These are phyloP conservation scores for Yarrowia divulgata DNA, from an alignment of 805 yeast species.

Conservation along the genomic window DNA sequence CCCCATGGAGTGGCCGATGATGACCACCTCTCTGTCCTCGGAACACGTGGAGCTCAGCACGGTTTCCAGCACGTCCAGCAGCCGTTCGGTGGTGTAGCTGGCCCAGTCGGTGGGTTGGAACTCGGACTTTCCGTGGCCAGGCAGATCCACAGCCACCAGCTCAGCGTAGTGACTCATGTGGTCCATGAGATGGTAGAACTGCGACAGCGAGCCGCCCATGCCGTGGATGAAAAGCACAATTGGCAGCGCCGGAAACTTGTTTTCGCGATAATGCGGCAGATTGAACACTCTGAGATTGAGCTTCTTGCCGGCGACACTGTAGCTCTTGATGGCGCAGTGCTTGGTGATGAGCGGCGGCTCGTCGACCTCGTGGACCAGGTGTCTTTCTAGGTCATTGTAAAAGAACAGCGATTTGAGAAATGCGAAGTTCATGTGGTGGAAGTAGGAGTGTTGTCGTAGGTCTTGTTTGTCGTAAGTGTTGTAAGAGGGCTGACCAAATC, in stretches of 20 bases:
- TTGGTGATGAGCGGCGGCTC: conserved; percentile 38
- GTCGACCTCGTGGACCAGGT: conserved; percentile 20
- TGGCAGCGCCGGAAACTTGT: conserved; percentile 56
- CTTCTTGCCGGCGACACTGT: conserved; percentile 16
- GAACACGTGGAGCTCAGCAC: conserved; percentile 41
- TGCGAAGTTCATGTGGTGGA: conserved; percentile 25
- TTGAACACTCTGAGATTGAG: conserved; percentile 42
- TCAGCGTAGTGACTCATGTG: conserved; percentile 67
- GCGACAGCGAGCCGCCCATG: conserved; percentile 86
- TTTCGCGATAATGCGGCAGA: conserved; percentile 47
- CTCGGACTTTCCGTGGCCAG: conserved; percentile 75
- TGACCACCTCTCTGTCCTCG: conserved; percentile 49
- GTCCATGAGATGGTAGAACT: conserved; percentile 76
- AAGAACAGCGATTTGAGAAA: conserved; percentile 33
- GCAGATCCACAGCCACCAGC: conserved; percentile 77
- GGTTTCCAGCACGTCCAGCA: conserved; percentile 46
- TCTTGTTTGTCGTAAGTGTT: too few species aligned
- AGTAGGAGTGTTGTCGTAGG: too few species aligned
- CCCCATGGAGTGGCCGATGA: conserved; percentile 81
- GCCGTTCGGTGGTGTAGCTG: conserved; percentile 53
- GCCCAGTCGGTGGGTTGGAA: conserved; percentile 47
- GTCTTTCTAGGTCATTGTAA: conserved; percentile 38
- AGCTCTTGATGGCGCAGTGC: conserved; percentile 29
- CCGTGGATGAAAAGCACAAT: conserved; percentile 80
- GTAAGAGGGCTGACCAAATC: conserved; percentile 13